Conservation (phyloP, 1,284 basidiomycete species). For the Acaromyces ingoldii region DNA sequence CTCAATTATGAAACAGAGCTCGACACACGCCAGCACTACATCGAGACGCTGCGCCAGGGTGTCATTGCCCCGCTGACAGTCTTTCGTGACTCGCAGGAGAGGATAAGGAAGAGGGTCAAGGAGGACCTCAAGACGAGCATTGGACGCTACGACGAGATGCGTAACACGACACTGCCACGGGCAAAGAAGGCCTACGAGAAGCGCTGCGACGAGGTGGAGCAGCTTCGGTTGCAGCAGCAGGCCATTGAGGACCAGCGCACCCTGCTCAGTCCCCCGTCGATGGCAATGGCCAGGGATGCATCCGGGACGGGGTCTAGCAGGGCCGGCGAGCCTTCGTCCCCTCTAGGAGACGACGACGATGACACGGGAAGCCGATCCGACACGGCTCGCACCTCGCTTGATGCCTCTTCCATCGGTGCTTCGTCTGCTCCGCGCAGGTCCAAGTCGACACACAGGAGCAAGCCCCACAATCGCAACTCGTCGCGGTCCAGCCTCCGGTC, state of each 20-base stretch:
- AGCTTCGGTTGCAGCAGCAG: conserved; percentile 37
- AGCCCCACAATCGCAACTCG: too few species aligned
- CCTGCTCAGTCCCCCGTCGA: conserved; percentile 15
- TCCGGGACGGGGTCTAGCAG: too few species aligned
- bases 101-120: conserved; percentile 36
- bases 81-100: conserved; percentile 41
- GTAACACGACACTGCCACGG: conserved; percentile 29
- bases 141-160: conserved; percentile 44
- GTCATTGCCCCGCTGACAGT: conserved; percentile 37
- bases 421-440: too few species aligned
- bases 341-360: too few species aligned
- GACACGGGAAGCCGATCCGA: too few species aligned
- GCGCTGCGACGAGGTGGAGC: conserved; percentile 43
- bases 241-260: conserved; percentile 45
- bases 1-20: conserved; percentile 17
- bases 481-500: too few species aligned
- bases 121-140: conserved; percentile 37
- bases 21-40: conserved; percentile 31
- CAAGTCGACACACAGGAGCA: too few species aligned
- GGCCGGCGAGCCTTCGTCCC: too few species aligned
- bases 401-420: too few species aligned
- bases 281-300: background rate
- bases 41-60: conserved; percentile 25
- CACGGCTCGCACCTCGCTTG: too few species aligned
- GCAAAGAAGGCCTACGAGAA: conserved; percentile 39